A percentile compares a stretch with the other conserved stretches of the same genome.
phyloP scores from a whole-genome alignment of 257 asterid species.

The Solanum ossicruentum region DNA sequence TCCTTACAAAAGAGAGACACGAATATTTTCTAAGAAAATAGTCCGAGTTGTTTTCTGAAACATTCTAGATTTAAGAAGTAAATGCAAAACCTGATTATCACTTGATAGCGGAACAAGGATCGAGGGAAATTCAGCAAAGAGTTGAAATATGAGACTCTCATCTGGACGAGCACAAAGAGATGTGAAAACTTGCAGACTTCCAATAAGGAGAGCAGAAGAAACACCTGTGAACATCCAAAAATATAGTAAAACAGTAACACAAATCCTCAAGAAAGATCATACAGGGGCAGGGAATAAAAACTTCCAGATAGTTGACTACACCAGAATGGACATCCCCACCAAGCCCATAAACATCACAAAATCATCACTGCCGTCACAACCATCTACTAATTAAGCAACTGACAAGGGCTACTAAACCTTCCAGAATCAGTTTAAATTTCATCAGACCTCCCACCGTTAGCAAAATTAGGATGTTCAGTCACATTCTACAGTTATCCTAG shows the following conservation, averaged over 20 bases:
- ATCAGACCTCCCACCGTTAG: not conserved
- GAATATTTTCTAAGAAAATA: not conserved
- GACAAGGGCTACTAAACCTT: not conserved
- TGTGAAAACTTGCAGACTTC: slow-evolving; percentile 48
- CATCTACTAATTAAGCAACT: not conserved
- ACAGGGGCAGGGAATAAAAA: not conserved
- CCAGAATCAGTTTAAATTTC: not conserved
- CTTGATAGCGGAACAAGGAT: slow-evolving; percentile 70
- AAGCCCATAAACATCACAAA: not conserved
- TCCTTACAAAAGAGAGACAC: not conserved
- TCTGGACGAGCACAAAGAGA: slow-evolving; percentile 44
- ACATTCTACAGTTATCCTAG: not conserved
- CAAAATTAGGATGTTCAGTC: not conserved
- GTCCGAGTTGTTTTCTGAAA: not conserved
- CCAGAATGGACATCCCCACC: not conserved
- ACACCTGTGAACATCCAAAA: slow-evolving; percentile 30
- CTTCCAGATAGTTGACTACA: not conserved
- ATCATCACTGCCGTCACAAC: not conserved
- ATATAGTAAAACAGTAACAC: not conserved
- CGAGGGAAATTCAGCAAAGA: slow-evolving; percentile 52
- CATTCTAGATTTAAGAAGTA: not conserved
- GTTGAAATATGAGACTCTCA: slow-evolving; percentile 30
- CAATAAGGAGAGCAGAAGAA: slow-evolving; percentile 46
- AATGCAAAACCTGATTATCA: slow-evolving; percentile 52
- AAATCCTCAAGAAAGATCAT: not conserved